A percentile compares a stretch with the other conserved stretches of the same genome.
phyloP scores from a whole-genome alignment of 2,329 filamentous ascomycete genomes.

The Paraconiothyrium sp. region DNA sequence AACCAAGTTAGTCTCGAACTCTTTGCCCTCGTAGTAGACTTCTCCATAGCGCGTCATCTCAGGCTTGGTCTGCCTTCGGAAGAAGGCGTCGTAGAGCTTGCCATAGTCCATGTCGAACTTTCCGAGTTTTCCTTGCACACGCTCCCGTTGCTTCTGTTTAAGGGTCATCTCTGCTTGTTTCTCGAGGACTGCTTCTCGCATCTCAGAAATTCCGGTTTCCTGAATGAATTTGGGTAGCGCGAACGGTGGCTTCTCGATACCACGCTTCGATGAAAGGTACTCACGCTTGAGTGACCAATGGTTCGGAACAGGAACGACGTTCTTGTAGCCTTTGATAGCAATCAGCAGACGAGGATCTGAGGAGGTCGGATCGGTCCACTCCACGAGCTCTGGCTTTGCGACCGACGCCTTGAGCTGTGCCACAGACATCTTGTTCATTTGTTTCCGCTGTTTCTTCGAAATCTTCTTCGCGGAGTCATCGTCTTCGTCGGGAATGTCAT shows the following conservation, averaged over 20 bases:
- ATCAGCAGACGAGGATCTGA: slow-evolving; percentile 88
- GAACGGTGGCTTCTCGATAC: slow-evolving; percentile 95
- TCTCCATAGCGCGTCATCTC: slow-evolving; percentile 93
- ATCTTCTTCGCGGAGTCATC: slow-evolving; percentile 75
- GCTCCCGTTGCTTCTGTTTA: slow-evolving; percentile 94
- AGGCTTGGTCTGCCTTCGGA: slow-evolving; percentile 96
- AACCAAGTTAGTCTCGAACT: slow-evolving; percentile 93
- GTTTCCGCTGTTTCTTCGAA: slow-evolving; percentile 95
- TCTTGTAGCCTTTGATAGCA: slow-evolving; percentile 93
- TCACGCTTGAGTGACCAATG: slow-evolving; percentile 98
- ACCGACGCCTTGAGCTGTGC: slow-evolving; percentile 95
- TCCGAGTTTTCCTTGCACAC: slow-evolving; percentile 94
- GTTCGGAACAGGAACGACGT: slow-evolving; percentile 90
- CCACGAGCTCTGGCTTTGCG: slow-evolving; percentile 89
- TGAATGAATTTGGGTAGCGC: slow-evolving; percentile 94
- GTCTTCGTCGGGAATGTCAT: slow-evolving; percentile 86
- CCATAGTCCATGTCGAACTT: slow-evolving; percentile 98
- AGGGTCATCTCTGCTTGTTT: slow-evolving; percentile 92
- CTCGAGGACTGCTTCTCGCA: slow-evolving; percentile 95
- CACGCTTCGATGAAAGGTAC: slow-evolving; percentile 95
- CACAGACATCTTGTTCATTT: slow-evolving; percentile 89
- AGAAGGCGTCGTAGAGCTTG: slow-evolving; percentile 98
- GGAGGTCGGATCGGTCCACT: slow-evolving; percentile 96
- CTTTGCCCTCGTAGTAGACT: slow-evolving; percentile 99
- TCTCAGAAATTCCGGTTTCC: slow-evolving; percentile 96